A percentile compares a stretch with the other conserved stretches of the same genome.
phyloP scores from a whole-genome alignment of 352 stramenopile species.

The Phytophthora pluvialis region DNA sequence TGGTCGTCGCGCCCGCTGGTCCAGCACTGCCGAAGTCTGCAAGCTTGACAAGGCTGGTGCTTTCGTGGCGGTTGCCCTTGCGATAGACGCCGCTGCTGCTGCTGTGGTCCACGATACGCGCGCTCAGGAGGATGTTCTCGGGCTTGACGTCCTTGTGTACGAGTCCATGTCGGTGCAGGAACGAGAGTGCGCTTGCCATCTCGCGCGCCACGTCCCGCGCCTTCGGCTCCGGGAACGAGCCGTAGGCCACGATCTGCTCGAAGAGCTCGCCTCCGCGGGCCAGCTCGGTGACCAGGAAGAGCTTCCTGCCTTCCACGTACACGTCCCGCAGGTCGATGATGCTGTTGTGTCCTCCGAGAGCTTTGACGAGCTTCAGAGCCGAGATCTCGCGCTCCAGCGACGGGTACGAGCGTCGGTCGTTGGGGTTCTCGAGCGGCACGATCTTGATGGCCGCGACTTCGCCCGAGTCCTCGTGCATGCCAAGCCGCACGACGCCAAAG shows the following conservation, averaged over 20 bases:
- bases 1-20: constrained; percentile 38
- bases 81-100: constrained; percentile 18
- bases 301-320: constrained; percentile 76
- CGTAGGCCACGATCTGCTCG: constrained; percentile 82
- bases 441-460: constrained; percentile 82
- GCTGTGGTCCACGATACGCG: constrained; percentile 35
- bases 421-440: constrained; percentile 40
- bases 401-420: constrained; percentile 48
- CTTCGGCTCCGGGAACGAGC: constrained; percentile 62
- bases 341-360: constrained; percentile 81
- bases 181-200: constrained; percentile 67
- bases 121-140: constrained; percentile 77
- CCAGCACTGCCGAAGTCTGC: constrained; percentile 84
- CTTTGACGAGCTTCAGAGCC: constrained; percentile 76
- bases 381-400: constrained; percentile 74
- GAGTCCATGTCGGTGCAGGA: constrained; percentile 72
- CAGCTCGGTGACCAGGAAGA: constrained; percentile 91
- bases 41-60: constrained; percentile 63
- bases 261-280: constrained; percentile 91
- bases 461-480: constrained; percentile 70
- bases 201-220: constrained; percentile 57
- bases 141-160: constrained; percentile 88
- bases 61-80: constrained; percentile 23
- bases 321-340: constrained; percentile 88
- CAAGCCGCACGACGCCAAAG: constrained; percentile 75